Base-by-base conservation (phyloP, 129 eudicot species). In the Chrysanthemum lavandulifolium region DNA sequence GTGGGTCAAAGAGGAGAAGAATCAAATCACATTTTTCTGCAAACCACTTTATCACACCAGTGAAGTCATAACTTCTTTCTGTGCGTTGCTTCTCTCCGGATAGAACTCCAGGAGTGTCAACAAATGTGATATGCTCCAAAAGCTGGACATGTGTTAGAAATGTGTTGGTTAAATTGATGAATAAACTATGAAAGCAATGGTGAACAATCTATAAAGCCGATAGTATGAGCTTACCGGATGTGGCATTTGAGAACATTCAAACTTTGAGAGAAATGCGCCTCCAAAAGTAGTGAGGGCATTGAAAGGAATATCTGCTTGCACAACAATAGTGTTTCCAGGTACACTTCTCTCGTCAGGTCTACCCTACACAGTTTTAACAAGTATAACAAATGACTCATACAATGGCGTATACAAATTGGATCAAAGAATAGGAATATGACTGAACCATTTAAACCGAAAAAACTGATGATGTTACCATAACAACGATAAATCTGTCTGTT, bases 21-120 rank as follows among this genome's bases (percentile, higher is more conserved):
- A 93, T 87, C 4, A 93, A 63, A 64, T 93, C 99, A 78, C 89
- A 94, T 75, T 88, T 94, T 72, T 96, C 99, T 5, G 99, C 99
- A 90, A 94, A 94, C 99, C 97, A 94, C 71, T 93, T 90, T 50
- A 90, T 94, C 27, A 88, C 99, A 36, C 99, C 99, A 3, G 99
- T 94, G 72, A 94, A 94, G 53, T 94, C 99, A 40, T 94, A 94
- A 78, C 96, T 94, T 73, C 99, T 83, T 71, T 86, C 89, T 31
- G 99, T 95, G 18, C 94, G 76, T 76, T 90, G 99, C 78, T 94
- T 94, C 82, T 94, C 99, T 70, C 89, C 98, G 0, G 98, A 94
- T 74, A 94, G 61, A 81, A 94, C 99, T 13, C 99, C 99, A 33
- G 99, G 97, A 73, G 99, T 88, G 80, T 94, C 97, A 65, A 94